Percentiles rank a stretch among this genome's conserved stretches.
Conservation (phyloP, 768 basidiomycete species). For the Pleurotus eryngii region DNA sequence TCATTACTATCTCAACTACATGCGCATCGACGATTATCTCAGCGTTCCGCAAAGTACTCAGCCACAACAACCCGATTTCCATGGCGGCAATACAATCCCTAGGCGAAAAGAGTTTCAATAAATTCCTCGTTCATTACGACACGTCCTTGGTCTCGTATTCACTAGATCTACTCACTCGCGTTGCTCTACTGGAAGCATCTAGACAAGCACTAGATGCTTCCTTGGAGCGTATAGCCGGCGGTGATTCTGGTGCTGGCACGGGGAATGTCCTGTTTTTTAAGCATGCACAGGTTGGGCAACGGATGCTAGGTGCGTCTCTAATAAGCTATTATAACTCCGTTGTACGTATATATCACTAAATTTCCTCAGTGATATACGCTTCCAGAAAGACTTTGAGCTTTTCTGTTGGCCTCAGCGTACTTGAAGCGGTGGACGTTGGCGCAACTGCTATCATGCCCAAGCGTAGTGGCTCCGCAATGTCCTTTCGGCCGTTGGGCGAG, state of each 20-base stretch:
- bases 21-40: not conserved
- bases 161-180: constrained; percentile 63
- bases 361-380: constrained; percentile 59
- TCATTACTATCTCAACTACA: not conserved
- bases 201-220: constrained; percentile 49
- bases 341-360: not conserved
- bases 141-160: constrained; percentile 61
- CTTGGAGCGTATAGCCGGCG: constrained; percentile 55
- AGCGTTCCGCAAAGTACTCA: constrained; percentile 64
- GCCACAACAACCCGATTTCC: constrained; percentile 43
- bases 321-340: not conserved
- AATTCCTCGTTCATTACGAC: constrained; percentile 65
- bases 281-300: constrained; percentile 48
- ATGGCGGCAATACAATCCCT: constrained; percentile 53
- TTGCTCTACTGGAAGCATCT: constrained; percentile 48
- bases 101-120: constrained; percentile 48
- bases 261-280: constrained; percentile 60
- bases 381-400: constrained; percentile 59
- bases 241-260: constrained; percentile 22
- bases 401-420: constrained; percentile 48
- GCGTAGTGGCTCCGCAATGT: constrained; percentile 29
- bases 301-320: constrained; percentile 46
- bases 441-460: constrained; percentile 34
- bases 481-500: constrained; percentile 64
- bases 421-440: constrained; percentile 50